Evolutionary conservation across 2,329 filamentous ascomycete genomes (phyloP).

Genomic region (Aureobasidium zeae): DNA sequence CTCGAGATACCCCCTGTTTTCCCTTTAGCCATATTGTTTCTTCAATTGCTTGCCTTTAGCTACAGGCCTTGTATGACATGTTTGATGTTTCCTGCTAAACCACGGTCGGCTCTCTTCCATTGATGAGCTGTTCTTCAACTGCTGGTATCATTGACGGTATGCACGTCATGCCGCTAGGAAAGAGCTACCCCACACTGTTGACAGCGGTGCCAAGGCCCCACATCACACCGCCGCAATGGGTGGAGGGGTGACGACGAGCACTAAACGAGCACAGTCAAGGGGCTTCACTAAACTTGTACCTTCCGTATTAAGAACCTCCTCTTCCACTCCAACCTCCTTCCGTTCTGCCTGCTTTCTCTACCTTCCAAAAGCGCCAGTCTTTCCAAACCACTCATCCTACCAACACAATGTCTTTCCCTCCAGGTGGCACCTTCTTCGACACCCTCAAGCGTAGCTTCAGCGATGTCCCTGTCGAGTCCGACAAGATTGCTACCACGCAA

Average conservation of each 20-base stretch:
- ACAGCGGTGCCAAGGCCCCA: slow-evolving; percentile 6
- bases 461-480: slow-evolving; percentile 66
- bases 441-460: slow-evolving; percentile 75
- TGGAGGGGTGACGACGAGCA: slow-evolving; percentile 7
- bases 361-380: neutral
- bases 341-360: neutral
- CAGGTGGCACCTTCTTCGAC: slow-evolving; percentile 74
- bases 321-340: neutral
- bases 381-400: neutral
- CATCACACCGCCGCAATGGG: slow-evolving; percentile 4
- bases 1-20: no score
- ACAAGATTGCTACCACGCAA: slow-evolving; percentile 68
- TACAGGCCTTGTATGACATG: no score
- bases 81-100: no score
- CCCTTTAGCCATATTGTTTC: no score
- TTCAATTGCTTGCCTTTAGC: no score
- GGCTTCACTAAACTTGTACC: neutral
- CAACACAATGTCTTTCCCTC: slow-evolving; percentile 33
- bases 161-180: slow-evolving; percentile 6
- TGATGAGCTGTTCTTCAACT: no score
- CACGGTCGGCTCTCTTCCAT: no score
- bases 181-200: slow-evolving; percentile 7
- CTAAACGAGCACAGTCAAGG: neutral
- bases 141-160: no score
- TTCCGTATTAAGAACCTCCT: neutral